A percentile compares a stretch with the other conserved stretches of the same genome.
Conservation (phyloP, 441 rosid species). For the Erodium trifolium region DNA sequence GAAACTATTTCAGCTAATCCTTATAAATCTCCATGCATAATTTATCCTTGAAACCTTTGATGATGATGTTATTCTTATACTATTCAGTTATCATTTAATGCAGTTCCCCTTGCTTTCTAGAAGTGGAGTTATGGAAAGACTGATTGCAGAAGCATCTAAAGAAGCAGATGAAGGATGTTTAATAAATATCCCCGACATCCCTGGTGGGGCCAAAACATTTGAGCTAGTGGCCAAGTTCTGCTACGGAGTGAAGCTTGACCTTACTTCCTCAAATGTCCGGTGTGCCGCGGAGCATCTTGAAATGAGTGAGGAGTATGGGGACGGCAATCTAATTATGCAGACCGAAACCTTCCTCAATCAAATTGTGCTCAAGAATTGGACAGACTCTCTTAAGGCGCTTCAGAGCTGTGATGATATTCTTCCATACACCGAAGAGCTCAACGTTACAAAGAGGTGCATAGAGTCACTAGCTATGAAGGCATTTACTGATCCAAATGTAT, state of each 20-base stretch:
- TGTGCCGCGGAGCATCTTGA: constrained; percentile 84
- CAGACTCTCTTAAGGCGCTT: constrained; percentile 74
- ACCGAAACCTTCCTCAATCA: constrained; percentile 79
- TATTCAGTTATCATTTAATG: constrained; percentile 22
- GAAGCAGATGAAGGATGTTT: constrained; percentile 60
- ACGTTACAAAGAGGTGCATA: constrained; percentile 63
- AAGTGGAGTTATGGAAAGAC: constrained; percentile 85
- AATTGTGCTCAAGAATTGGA: constrained; percentile 74
- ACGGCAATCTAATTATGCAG: constrained; percentile 66
- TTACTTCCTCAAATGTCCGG: constrained; percentile 75
- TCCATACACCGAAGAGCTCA: constrained; percentile 54
- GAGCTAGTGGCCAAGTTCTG: too few species aligned
- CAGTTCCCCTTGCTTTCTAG: constrained; percentile 95
- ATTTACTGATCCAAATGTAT: constrained; percentile 71
- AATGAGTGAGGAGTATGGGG: constrained; percentile 90
- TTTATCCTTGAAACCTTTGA: too few species aligned
- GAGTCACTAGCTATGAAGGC: constrained; percentile 71
- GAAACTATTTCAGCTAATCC: too few species aligned
- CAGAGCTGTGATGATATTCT: constrained; percentile 72
- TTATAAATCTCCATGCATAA: too few species aligned
- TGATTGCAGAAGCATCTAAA: constrained; percentile 65
- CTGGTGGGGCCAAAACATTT: constrained; percentile 82
- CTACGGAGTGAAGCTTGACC: constrained; percentile 87
- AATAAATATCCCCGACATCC: constrained; percentile 49
- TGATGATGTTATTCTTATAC: too few species aligned